phyloP scores from a whole-genome alignment of 83 land plant species.

The Diphasiastrum complanatum region DNA sequence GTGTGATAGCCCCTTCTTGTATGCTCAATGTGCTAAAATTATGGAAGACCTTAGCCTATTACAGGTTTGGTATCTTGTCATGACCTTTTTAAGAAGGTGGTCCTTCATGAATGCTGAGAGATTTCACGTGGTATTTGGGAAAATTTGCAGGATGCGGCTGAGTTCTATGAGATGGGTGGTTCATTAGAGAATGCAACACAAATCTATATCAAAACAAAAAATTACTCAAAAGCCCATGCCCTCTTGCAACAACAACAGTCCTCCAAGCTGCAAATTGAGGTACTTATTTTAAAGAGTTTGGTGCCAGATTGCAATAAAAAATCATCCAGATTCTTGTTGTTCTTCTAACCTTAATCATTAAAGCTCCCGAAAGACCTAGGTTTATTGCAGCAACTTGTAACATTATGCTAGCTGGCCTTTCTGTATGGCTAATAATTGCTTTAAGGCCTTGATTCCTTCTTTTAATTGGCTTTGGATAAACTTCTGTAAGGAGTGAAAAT shows the following conservation, averaged over 20 bases:
- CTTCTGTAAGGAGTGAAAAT: too few relatives aligned
- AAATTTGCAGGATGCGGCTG: conserved; percentile 32
- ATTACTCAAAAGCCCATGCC: conserved; percentile 14
- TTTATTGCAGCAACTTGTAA: too few relatives aligned
- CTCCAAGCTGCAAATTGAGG: conserved; percentile 22
- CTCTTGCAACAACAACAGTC: conserved; percentile 15
- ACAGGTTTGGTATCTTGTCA: conserved; percentile 9
- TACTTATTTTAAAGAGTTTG: too few relatives aligned
- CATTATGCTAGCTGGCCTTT: too few relatives aligned
- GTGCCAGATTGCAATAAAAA: neutral
- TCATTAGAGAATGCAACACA: conserved; percentile 24
- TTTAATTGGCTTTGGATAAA: too few relatives aligned
- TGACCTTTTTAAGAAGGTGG: neutral
- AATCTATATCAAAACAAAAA: conserved; percentile 22
- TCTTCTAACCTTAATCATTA: too few relatives aligned
- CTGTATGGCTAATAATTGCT: too few relatives aligned
- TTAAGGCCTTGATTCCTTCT: too few relatives aligned
- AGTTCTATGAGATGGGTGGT: conserved; percentile 32
- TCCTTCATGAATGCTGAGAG: neutral
- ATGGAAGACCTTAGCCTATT: conserved; percentile 20
- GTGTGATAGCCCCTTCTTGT: conserved; percentile 17
- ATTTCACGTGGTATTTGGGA: neutral
- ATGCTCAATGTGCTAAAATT: conserved; percentile 25
- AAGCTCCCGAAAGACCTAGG: too few relatives aligned
- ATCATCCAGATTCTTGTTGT: neutral